These are phyloP conservation scores for Cytospora schulzeri DNA, from an alignment of 2,329 filamentous ascomycete genomes.

Conservation along the genomic window DNA sequence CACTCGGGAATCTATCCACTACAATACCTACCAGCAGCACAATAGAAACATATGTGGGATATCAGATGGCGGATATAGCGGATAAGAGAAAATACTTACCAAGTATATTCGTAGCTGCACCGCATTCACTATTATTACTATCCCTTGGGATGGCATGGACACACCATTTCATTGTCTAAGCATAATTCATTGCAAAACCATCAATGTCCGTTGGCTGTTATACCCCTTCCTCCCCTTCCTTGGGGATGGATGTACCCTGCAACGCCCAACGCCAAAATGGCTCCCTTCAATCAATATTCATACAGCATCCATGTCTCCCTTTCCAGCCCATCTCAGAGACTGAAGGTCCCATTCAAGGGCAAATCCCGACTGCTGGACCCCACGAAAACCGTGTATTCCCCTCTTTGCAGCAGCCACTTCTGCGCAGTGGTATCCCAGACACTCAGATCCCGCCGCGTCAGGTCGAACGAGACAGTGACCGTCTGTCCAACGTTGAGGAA, in stretches of 20 bases:
- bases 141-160: neutral
- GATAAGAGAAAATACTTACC: neutral
- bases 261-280: neutral
- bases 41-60: neutral
- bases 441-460: constrained; percentile 67
- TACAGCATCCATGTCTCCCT: neutral
- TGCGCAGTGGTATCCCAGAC: constrained; percentile 65
- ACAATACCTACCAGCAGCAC: neutral
- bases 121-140: neutral
- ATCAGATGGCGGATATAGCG: neutral
- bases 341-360: constrained; percentile 40
- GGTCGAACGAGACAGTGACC: constrained; percentile 49
- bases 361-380: constrained; percentile 52
- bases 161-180: neutral
- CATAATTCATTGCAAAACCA: neutral
- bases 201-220: neutral
- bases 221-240: neutral
- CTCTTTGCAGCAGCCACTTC: constrained; percentile 58
- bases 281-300: neutral
- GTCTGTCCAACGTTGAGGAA: constrained; percentile 49
- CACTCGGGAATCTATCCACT: neutral
- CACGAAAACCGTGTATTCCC: constrained; percentile 47
- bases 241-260: neutral
- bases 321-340: neutral
- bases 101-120: neutral